Percentiles rank a stretch among this genome's conserved stretches.
Evolutionary conservation across 345 rosid species (phyloP).

Genomic region (Eutrema yunnanense): DNA sequence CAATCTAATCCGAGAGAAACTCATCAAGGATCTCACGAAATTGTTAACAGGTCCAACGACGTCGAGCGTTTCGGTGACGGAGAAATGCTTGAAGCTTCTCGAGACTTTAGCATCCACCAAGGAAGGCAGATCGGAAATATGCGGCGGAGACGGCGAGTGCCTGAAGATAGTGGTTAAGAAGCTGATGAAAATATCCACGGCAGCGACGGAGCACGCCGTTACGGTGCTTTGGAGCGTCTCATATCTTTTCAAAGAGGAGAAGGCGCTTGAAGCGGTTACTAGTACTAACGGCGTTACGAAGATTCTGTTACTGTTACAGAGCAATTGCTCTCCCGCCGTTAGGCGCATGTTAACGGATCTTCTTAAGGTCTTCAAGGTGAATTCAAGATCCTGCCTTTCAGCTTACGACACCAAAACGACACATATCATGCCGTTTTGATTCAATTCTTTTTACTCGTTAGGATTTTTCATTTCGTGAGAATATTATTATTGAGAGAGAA

Average conservation of each 20-base stretch:
- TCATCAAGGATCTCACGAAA: slow-evolving; percentile 32
- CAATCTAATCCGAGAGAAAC: slow-evolving; percentile 32
- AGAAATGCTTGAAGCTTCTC: slow-evolving; percentile 67
- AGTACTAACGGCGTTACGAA: slow-evolving; percentile 64
- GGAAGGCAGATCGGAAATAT: slow-evolving; percentile 59
- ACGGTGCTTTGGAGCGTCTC: slow-evolving; percentile 76
- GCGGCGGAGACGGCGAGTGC: slow-evolving; percentile 42
- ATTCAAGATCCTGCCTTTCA: slow-evolving; percentile 59
- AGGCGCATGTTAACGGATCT: slow-evolving; percentile 73
- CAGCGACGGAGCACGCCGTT: slow-evolving; percentile 82
- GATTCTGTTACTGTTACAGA: slow-evolving; percentile 79
- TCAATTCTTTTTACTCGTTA: not conserved
- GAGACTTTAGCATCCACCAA: slow-evolving; percentile 51
- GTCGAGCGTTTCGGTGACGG: slow-evolving; percentile 41
- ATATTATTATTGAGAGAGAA: not conserved
- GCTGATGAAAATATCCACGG: slow-evolving; percentile 62
- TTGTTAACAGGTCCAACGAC: slow-evolving; percentile 30
- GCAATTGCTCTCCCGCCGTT: slow-evolving; percentile 80
- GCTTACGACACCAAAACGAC: slow-evolving; percentile 88
- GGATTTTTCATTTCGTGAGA: slow-evolving; percentile 4
- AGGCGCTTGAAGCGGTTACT: slow-evolving; percentile 55
- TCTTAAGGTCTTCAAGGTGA: slow-evolving; percentile 58
- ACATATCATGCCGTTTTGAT: slow-evolving; percentile 91
- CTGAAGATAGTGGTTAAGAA: slow-evolving; percentile 55
- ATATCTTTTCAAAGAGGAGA: slow-evolving; percentile 58